Evolutionary conservation across 2,329 filamentous ascomycete species (phyloP).

Genomic region (Trichoderma afroharzianum): DNA sequence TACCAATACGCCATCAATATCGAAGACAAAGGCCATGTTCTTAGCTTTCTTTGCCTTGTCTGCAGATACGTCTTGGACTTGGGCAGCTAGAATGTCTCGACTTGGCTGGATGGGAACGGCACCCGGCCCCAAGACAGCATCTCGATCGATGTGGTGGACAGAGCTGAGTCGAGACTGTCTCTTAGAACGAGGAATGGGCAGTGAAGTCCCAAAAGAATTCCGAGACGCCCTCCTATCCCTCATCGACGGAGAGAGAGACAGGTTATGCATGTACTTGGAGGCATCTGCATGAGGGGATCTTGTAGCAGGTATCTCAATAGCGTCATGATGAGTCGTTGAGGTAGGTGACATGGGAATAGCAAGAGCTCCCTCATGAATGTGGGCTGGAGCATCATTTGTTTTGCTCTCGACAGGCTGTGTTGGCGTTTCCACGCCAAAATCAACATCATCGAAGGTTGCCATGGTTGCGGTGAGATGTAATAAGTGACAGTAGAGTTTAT

Average conservation of each 20-base stretch:
- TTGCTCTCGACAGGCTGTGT: background rate
- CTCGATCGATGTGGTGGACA: slow-evolving; percentile 3
- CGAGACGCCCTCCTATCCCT: background rate
- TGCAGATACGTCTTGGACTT: slow-evolving; percentile 4
- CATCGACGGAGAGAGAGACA: slow-evolving; percentile 8
- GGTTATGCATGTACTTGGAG: slow-evolving; percentile 9
- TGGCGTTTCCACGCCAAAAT: slow-evolving; percentile 11
- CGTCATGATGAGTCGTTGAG: background rate
- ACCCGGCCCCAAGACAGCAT: background rate
- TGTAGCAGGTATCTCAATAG: slow-evolving; percentile 6
- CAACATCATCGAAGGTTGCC: slow-evolving; percentile 11
- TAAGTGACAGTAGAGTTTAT: background rate
- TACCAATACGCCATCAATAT: slow-evolving; percentile 7
- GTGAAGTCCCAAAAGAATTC: slow-evolving; percentile 4
- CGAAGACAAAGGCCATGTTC: slow-evolving; percentile 13
- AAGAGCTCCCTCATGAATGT: background rate
- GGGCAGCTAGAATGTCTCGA: slow-evolving; percentile 1
- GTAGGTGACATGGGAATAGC: slow-evolving; percentile 9
- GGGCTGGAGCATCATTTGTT: background rate
- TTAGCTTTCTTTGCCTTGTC: slow-evolving; percentile 10
- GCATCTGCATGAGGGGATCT: slow-evolving; percentile 8
- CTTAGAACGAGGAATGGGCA: slow-evolving; percentile 6
- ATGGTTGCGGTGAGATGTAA: background rate
- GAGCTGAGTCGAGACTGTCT: slow-evolving; percentile 11
- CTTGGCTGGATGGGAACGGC: background rate